phyloP scores from a whole-genome alignment of 2,329 filamentous ascomycete species.

The Akanthomyces muscarius region DNA sequence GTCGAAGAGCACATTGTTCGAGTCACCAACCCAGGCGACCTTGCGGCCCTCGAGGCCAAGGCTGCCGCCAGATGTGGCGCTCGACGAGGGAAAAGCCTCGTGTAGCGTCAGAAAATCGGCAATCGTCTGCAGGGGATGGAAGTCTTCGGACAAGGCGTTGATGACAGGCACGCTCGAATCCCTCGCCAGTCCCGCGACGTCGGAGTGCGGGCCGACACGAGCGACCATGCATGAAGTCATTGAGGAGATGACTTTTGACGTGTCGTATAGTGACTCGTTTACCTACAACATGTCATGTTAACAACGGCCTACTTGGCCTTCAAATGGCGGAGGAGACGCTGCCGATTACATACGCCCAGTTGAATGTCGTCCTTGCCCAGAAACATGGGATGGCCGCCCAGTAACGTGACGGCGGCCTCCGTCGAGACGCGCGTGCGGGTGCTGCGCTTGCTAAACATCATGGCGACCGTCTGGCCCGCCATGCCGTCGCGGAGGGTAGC shows the following conservation, averaged over 20 bases:
- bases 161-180: conserved; percentile 76
- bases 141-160: conserved; percentile 84
- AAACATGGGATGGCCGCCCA: conserved; percentile 96
- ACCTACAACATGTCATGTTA: conserved; percentile 45
- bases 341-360: conserved; percentile 61
- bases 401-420: conserved; percentile 79
- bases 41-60: conserved; percentile 79
- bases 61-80: conserved; percentile 30
- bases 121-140: conserved; percentile 90
- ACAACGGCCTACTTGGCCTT: neutral
- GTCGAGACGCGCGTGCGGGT: conserved; percentile 92
- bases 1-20: conserved; percentile 96
- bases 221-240: conserved; percentile 84
- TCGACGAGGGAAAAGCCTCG: conserved; percentile 63
- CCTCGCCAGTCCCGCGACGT: conserved; percentile 66
- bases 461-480: conserved; percentile 75
- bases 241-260: conserved; percentile 86
- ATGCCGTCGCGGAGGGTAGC: conserved; percentile 58
- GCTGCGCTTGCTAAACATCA: conserved; percentile 96
- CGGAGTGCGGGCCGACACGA: conserved; percentile 72
- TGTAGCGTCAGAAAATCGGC: conserved; percentile 90
- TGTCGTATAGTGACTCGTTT: conserved; percentile 94
- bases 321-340: too few relatives aligned
- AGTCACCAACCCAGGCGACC: conserved; percentile 93
- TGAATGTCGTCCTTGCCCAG: conserved; percentile 94